Evolutionary conservation across 176 grass and related monocot genomes (phyloP), one percentile per base, ranked within the genome.

Genomic region (Pontederia crassipes): DNA sequence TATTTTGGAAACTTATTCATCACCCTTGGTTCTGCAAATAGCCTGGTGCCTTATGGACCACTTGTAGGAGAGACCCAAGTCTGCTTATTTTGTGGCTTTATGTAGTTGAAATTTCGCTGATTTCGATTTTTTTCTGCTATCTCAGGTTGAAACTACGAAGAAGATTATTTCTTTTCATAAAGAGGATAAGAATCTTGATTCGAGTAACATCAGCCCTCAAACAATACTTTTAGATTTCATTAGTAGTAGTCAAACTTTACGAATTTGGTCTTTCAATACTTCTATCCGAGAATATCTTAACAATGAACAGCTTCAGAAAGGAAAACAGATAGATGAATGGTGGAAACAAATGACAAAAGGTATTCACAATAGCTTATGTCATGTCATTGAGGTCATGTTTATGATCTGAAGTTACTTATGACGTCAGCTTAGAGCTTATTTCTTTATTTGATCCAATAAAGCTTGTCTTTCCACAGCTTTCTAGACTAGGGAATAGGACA

Each of bases 101-200:
- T 40, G 32, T 40, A 4, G 1, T 40, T 7, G 32, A 40, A 40
- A 4, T 40, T 40, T 40, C 32, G 6, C 32, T 7, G 32, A 40
- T 40, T 40, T 2, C 2, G 4, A 40, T 70, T 55, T 82, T 83
- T 63, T 60, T 69, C 80, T 57, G 53, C 4, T 50, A 68, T 82
- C 55, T 74, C 68, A 96, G 92, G 86, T 88, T 55, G 92, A 96
- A 52, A 91, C 93, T 40, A 97, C 83, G 57, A 87, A 81, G 59
- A 97, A 97, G 74, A 97, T 97, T 72, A 91, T 97, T 79, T 97
- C 87, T 67, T 97, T 97, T 70, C 93, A 97, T 61, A 97, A 97
- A 76, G 93, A 97, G 81, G 93, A 97, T 60, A 97, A 97, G 79
- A 82, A 46, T 79, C 55, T 85, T 63, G 87, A 97, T 60, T 62